Conservation (phyloP, 2,329 filamentous ascomycete genomes). For the Alternaria sp. region DNA sequence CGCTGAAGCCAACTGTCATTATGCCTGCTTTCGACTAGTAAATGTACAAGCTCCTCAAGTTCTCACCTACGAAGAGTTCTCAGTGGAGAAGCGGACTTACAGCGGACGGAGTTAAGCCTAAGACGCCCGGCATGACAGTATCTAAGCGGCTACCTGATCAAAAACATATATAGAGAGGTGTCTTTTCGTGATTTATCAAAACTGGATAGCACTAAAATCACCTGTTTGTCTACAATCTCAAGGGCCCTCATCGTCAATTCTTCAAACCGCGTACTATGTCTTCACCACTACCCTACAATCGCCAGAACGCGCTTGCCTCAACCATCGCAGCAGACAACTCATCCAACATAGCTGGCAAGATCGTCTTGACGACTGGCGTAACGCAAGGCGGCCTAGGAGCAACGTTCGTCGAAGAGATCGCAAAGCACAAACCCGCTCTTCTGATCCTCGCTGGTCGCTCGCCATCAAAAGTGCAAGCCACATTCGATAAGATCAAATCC, state of each 20-base stretch:
- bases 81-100: neutral
- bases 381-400: constrained; percentile 38
- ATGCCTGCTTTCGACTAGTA: neutral
- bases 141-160: neutral
- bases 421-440: constrained; percentile 33
- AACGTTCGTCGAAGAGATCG: constrained; percentile 34
- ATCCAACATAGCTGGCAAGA: constrained; percentile 53
- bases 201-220: neutral
- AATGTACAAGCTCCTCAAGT: no score
- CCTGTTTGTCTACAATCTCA: neutral
- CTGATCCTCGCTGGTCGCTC: constrained; percentile 52
- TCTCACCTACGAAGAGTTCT: no score
- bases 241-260: no score
- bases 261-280: neutral
- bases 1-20: neutral
- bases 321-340: constrained; percentile 51
- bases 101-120: neutral
- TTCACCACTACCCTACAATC: constrained; percentile 28
- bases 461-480: constrained; percentile 48
- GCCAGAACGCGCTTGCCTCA: constrained; percentile 29
- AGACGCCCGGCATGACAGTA: neutral
- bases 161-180: neutral
- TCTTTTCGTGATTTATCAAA: neutral
- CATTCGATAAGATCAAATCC: constrained; percentile 46
- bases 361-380: constrained; percentile 48